phyloP scores from a whole-genome alignment of 2,329 filamentous ascomycete species.

The Xylariaceae sp. region DNA sequence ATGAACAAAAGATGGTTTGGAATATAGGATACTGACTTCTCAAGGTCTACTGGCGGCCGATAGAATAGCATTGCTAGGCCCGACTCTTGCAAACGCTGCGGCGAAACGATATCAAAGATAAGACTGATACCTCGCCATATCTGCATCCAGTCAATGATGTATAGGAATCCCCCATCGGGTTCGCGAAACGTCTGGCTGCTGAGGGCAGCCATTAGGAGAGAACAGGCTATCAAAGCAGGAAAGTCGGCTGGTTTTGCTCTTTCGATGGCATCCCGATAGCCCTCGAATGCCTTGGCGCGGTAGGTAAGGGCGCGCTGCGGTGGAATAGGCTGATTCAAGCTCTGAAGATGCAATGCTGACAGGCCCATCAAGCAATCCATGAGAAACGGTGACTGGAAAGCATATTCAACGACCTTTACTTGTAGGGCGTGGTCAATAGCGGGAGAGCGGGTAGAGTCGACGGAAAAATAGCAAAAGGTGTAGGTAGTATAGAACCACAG shows the following conservation, averaged over 20 bases:
- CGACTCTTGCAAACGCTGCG: slow-evolving; percentile 39
- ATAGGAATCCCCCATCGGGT: slow-evolving; percentile 47
- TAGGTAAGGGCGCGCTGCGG: slow-evolving; percentile 46
- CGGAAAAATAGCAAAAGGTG: slow-evolving; percentile 50
- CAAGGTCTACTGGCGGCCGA: slow-evolving; percentile 52
- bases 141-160: slow-evolving; percentile 58
- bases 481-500: slow-evolving; percentile 58
- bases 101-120: slow-evolving; percentile 47
- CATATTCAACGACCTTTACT: slow-evolving; percentile 51
- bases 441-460: slow-evolving; percentile 40
- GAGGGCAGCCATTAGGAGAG: slow-evolving; percentile 54
- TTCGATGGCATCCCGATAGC: slow-evolving; percentile 56
- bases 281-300: slow-evolving; percentile 52
- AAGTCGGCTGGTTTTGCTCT: slow-evolving; percentile 48
- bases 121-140: slow-evolving; percentile 58
- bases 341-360: slow-evolving; percentile 52
- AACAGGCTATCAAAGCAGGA: slow-evolving; percentile 54
- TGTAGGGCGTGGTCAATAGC: slow-evolving; percentile 48
- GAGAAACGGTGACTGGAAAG: slow-evolving; percentile 56
- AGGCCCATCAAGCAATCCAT: slow-evolving; percentile 58
- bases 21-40: slow-evolving; percentile 44
- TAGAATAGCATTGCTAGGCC: slow-evolving; percentile 53
- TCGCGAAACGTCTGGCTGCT: slow-evolving; percentile 56
- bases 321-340: slow-evolving; percentile 44
- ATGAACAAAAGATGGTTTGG: slow-evolving; percentile 54